A percentile compares a stretch with the other conserved stretches of the same genome.
phyloP scores from a whole-genome alignment of 2,329 filamentous ascomycete genomes.

The Colletotrichum kahawae region DNA sequence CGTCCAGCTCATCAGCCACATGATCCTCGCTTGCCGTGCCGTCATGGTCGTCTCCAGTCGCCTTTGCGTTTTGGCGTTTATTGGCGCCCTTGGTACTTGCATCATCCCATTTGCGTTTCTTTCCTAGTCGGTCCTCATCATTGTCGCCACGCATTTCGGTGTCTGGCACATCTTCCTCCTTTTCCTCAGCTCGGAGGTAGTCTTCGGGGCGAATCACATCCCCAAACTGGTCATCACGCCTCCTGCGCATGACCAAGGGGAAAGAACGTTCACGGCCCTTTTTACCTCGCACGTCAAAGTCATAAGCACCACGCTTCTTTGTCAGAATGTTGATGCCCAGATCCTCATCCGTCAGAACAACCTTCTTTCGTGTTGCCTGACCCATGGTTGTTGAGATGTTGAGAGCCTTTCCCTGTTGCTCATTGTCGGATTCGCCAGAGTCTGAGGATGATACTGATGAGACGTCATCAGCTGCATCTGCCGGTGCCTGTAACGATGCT shows the following conservation, averaged over 20 bases:
- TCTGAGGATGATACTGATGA: slow-evolving; percentile 86
- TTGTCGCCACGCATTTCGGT: slow-evolving; percentile 55
- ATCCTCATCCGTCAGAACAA: slow-evolving; percentile 86
- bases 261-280: slow-evolving; percentile 93
- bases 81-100: slow-evolving; percentile 44
- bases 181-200: slow-evolving; percentile 90
- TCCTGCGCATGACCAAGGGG: slow-evolving; percentile 80
- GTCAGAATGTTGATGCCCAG: slow-evolving; percentile 90
- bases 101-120: slow-evolving; percentile 95
- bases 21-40: slow-evolving; percentile 33
- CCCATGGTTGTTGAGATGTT: slow-evolving; percentile 87
- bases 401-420: slow-evolving; percentile 89
- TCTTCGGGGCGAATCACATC: slow-evolving; percentile 94
- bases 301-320: slow-evolving; percentile 87
- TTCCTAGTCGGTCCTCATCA: slow-evolving; percentile 72
- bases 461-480: slow-evolving; percentile 80
- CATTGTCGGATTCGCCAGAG: slow-evolving; percentile 86
- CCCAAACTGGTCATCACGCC: slow-evolving; percentile 87
- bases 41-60: slow-evolving; percentile 49
- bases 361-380: slow-evolving; percentile 83
- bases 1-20: slow-evolving; percentile 62
- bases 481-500: slow-evolving; percentile 70
- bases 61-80: slow-evolving; percentile 63
- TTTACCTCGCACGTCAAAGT: slow-evolving; percentile 90
- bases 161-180: slow-evolving; percentile 75